Base-by-base conservation (phyloP, 176 grass and related monocot genomes). In the Oryza glaberrima region DNA sequence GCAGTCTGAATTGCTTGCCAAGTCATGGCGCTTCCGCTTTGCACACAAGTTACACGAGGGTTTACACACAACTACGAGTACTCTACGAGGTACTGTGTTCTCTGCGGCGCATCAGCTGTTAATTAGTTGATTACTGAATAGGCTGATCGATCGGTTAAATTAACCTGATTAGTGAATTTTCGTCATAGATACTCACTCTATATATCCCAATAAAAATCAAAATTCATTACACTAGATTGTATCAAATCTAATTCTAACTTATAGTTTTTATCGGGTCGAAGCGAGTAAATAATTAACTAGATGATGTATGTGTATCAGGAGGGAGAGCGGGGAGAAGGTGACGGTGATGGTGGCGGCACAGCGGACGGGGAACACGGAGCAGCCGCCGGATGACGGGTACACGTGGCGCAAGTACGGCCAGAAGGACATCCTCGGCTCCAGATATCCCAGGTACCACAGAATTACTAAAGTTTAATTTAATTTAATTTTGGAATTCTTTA, bases 321-420 rank as follows among this genome's bases (percentile, higher is more conserved):
- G 88, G 76, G 96, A 92, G 20, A 84, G 69, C 9, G 77, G 81
- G 0, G 81, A 85, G 36, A 86, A 54, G 88, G 3, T 43, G 48
- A 87, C 51, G n/a, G 6, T 65, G 34, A 86, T 77, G 81, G 90
- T 92, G 15, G 84, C 86, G 4, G 91, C 67, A 9, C 69, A 83
- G 40, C 58, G 75, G 66, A 89, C 90, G 1, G 93, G 93, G 36
- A 94, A 94, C 88, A 89, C 34, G 9, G 96, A 96, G 70, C 75
- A 74, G 11, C 93, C 96, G 3, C 96, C 93, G 0, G 91, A 99
- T 63, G 96, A 99, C 3, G 93, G 93, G 1, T 99, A 99, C 89
- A 94, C 91, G 1, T 99, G 96, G 96, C 82, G 93, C 26, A 99
- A 99, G 83, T 99, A 99, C 46, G 96, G 96, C 13, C 93, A 95